Percentiles rank a stretch among this genome's conserved stretches.
These are phyloP conservation scores for Neofusicoccum cordaticola DNA, from an alignment of 2,329 filamentous ascomycete species.

Conservation along the genomic window DNA sequence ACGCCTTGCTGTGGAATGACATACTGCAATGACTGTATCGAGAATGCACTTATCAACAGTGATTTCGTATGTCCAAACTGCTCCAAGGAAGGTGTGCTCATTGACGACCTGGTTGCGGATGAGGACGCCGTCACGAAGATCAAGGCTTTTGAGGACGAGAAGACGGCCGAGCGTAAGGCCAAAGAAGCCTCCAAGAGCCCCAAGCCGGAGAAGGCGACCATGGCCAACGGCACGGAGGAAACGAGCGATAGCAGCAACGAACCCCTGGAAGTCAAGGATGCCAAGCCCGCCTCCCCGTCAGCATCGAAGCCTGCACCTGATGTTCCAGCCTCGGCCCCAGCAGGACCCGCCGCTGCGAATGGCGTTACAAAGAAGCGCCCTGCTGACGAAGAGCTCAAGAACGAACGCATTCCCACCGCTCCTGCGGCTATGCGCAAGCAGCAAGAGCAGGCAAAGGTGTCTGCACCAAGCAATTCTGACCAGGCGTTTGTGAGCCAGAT, in stretches of 20 bases:
- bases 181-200: slow-evolving; percentile 40
- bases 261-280: slow-evolving; percentile 10
- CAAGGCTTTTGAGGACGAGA: slow-evolving; percentile 66
- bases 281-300: slow-evolving; percentile 5
- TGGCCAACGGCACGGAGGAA: slow-evolving; percentile 20
- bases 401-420: slow-evolving; percentile 41
- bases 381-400: slow-evolving; percentile 65
- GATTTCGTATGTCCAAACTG: slow-evolving; percentile 95
- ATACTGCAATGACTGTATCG: slow-evolving; percentile 99
- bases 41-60: slow-evolving; percentile 96
- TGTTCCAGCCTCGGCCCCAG: slow-evolving; percentile 18
- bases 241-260: background rate
- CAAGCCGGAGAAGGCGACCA: slow-evolving; percentile 36
- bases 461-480: slow-evolving; percentile 30
- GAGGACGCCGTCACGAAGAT: slow-evolving; percentile 76
- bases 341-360: slow-evolving; percentile 16
- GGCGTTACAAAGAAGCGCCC: slow-evolving; percentile 71
- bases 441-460: slow-evolving; percentile 29
- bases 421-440: slow-evolving; percentile 45
- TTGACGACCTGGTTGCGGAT: slow-evolving; percentile 84
- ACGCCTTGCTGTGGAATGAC: slow-evolving; percentile 97
- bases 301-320: background rate
- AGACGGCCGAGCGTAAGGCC: slow-evolving; percentile 41
- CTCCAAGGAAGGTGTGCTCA: slow-evolving; percentile 83
- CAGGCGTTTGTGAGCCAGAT: slow-evolving; percentile 46